A percentile compares a stretch with the other conserved stretches of the same genome.
Conservation (phyloP, 805 yeast species). For the Sugiyamaella chiloensis region DNA sequence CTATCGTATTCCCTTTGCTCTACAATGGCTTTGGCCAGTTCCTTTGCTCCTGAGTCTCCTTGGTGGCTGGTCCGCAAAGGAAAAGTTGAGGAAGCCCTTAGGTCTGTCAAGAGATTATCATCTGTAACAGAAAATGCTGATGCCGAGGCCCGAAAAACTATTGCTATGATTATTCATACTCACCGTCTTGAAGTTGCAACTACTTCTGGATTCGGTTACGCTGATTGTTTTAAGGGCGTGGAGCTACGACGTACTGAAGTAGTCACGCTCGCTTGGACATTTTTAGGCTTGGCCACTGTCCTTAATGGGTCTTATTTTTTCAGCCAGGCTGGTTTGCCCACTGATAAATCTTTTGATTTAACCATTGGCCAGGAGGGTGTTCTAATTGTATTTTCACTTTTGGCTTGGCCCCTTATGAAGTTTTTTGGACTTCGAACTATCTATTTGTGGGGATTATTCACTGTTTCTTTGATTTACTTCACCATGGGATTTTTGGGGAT, state of each 20-base stretch:
- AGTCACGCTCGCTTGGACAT: conserved; percentile 44
- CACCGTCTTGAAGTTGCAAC: conserved; percentile 32
- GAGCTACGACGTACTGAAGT: conserved; percentile 51
- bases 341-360: conserved; percentile 41
- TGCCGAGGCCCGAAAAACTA: conserved; percentile 40
- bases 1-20: conserved; percentile 52
- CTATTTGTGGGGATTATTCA: conserved; percentile 5
- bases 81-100: conserved; percentile 41
- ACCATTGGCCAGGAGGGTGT: conserved; percentile 45
- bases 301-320: conserved; percentile 35
- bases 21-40: conserved; percentile 59
- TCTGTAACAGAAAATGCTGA: conserved; percentile 37
- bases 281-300: conserved; percentile 11
- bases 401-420: not conserved
- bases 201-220: conserved; percentile 9
- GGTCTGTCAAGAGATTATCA: conserved; percentile 37
- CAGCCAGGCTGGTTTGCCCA: conserved; percentile 38
- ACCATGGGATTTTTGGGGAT: conserved; percentile 21
- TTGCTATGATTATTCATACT: conserved; percentile 45
- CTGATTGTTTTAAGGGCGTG: conserved; percentile 47
- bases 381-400: conserved; percentile 39
- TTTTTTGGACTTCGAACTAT: conserved; percentile 7
- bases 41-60: conserved; percentile 57
- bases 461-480: conserved; percentile 6
- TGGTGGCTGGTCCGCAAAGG: conserved; percentile 51